Conservation (phyloP, 2,329 filamentous ascomycete genomes). For the Diaporthe sp. region DNA sequence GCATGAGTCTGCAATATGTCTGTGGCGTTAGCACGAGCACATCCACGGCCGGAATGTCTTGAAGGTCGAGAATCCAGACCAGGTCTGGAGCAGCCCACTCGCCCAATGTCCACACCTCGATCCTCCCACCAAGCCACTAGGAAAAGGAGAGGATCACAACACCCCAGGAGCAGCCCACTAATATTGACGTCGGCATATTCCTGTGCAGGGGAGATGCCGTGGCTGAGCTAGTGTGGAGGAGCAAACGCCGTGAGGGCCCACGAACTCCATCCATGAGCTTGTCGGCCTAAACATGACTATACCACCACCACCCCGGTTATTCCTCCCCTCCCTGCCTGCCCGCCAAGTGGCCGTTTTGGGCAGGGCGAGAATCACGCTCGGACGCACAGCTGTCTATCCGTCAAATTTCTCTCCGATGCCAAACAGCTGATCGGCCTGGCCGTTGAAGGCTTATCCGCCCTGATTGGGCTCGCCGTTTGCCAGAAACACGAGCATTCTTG, state of each 20-base stretch:
- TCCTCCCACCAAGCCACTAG: slow-evolving; percentile 4
- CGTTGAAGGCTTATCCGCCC: background rate
- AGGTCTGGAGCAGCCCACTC: slow-evolving; percentile 5
- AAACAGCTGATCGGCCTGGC: background rate
- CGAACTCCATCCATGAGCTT: background rate
- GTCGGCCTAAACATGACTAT: background rate
- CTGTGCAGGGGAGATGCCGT: slow-evolving; percentile 11
- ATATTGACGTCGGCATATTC: slow-evolving; percentile 21
- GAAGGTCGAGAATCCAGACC: background rate
- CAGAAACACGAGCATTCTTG: background rate
- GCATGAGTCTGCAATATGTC: slow-evolving; percentile 23
- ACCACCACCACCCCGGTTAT: background rate
- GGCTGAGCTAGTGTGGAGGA: background rate
- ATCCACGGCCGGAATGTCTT: background rate
- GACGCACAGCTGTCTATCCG: background rate
- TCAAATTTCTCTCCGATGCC: slow-evolving; percentile 8
- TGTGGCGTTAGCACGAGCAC: slow-evolving; percentile 13
- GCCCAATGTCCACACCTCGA: background rate
- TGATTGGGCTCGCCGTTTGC: background rate
- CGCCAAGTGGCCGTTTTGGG: background rate
- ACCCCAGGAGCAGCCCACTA: background rate
- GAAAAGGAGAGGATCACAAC: slow-evolving; percentile 16
- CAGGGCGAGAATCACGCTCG: background rate
- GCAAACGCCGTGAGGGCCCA: background rate
- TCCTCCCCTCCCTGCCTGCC: background rate